Base-by-base conservation (phyloP, 2,329 filamentous ascomycete genomes). In the Paracoccidioides brasiliensis region DNA sequence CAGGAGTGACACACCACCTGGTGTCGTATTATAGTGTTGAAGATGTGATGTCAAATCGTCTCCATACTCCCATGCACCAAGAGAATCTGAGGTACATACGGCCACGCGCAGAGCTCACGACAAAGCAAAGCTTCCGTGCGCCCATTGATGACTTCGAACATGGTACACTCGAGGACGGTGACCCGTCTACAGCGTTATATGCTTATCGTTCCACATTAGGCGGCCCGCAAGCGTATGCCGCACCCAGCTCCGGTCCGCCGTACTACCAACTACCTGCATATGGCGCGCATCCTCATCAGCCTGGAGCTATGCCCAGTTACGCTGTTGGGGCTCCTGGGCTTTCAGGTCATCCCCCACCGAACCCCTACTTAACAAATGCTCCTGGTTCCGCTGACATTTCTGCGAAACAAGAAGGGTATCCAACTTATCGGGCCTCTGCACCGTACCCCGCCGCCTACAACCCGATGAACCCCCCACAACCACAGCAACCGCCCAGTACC, bases 21-120 rank as follows among this genome's bases (percentile, higher is more conserved):
- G 89, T 95, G 43, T 90, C 86, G 14, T 96, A 96, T 68, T 95
- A 95, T 73, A 88, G 76, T 45, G 78, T 91, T 9, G 82, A 88
- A 5, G 89, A 95, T 66, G 86, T 90, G n/a, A 77, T 82, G 62
- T 73, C 76, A 48, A 76, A 78, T n/a, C 70, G 67, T 14, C 75
- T 91, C 9, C 72, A 67, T 33, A 78, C 79, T 0, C 87, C 86
- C 0, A 71, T 76, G 0, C 75, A 79, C 54, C 77, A 81, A 56
- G 73, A 77, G 0, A 69, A 67, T 22, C 70, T 83, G 44, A 68
- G 70, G 32, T 67, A 73, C 51, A 71, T 85, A 35, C 69, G 74
- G 5, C 82, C 83, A 10, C 79, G 84, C 4, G 57, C 66, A 0
- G 80, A 83, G 53, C 72, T 88, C 33, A 73, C 82, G 44, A 76